Evolutionary conservation across 1,284 basidiomycete species (phyloP).

Genomic region (Papiliotrema fonsecae): DNA sequence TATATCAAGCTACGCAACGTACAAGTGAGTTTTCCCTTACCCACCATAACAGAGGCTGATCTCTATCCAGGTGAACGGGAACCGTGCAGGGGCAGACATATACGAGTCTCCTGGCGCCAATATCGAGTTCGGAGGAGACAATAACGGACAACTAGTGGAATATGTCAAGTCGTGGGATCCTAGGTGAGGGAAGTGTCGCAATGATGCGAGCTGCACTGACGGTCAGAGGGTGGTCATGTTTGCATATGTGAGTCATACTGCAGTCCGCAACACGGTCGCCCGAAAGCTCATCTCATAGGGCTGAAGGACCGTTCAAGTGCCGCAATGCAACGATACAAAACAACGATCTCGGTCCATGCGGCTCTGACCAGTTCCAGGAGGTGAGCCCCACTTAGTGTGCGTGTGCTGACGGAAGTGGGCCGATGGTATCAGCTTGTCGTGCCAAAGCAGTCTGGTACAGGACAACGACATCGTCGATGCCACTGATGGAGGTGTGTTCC

Average conservation of each 20-base stretch:
- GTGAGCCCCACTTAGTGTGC: slow-evolving; percentile 12
- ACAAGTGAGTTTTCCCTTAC: slow-evolving; percentile 52
- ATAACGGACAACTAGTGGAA: slow-evolving; percentile 38
- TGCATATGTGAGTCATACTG: slow-evolving; percentile 38
- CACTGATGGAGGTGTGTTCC: slow-evolving; percentile 55
- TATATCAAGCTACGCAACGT: slow-evolving; percentile 63
- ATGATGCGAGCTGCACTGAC: neutral
- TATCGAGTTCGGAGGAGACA: slow-evolving; percentile 47
- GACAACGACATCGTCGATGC: slow-evolving; percentile 65
- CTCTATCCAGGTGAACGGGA: slow-evolving; percentile 44
- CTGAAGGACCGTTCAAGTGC: slow-evolving; percentile 62
- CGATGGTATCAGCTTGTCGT: slow-evolving; percentile 76
- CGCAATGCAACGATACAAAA: slow-evolving; percentile 62
- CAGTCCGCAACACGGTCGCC: too few relatives aligned
- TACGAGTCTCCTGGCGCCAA: slow-evolving; percentile 32
- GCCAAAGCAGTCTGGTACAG: slow-evolving; percentile 60
- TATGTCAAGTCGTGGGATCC: slow-evolving; percentile 39
- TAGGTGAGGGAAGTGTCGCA: slow-evolving; percentile 14
- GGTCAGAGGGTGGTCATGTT: slow-evolving; percentile 35
- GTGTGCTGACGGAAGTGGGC: slow-evolving; percentile 56
- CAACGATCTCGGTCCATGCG: slow-evolving; percentile 63
- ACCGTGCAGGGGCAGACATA: slow-evolving; percentile 36
- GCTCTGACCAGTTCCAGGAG: slow-evolving; percentile 31
- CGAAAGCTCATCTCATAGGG: slow-evolving; percentile 12
- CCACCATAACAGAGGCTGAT: neutral